Evolutionary conservation across 345 rosid species (phyloP).

Genomic region (rapeseed (Brassica napus)): Da-Ae NC_063446.1:3467501-3468000

Average conservation of each 20-base stretch:
- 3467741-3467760: constrained; percentile 88
- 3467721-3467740: constrained; percentile 87
- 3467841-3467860: constrained; percentile 70
- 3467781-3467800: constrained; percentile 93
- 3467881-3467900: constrained; percentile 83
- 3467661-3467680: constrained; percentile 79
- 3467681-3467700: constrained; percentile 74
- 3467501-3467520: constrained; percentile 58
- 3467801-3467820: constrained; percentile 87
- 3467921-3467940: constrained; percentile 70
- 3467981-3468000: constrained; percentile 79
- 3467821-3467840: constrained; percentile 86
- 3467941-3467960: constrained; percentile 71
- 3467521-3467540: constrained; percentile 65
- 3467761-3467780: constrained; percentile 59
- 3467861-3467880: constrained; percentile 79
- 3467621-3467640: constrained; percentile 57
- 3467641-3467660: constrained; percentile 58
- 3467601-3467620: constrained; percentile 73
- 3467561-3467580: constrained; percentile 65
- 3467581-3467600: constrained; percentile 57
- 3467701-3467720: constrained; percentile 89
- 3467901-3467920: constrained; percentile 76
- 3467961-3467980: constrained; percentile 81
- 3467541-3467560: constrained; percentile 71